These are phyloP conservation scores for Hanseniaspora vineae DNA, from an alignment of 805 yeast genomes.

Conservation along the genomic window DNA sequence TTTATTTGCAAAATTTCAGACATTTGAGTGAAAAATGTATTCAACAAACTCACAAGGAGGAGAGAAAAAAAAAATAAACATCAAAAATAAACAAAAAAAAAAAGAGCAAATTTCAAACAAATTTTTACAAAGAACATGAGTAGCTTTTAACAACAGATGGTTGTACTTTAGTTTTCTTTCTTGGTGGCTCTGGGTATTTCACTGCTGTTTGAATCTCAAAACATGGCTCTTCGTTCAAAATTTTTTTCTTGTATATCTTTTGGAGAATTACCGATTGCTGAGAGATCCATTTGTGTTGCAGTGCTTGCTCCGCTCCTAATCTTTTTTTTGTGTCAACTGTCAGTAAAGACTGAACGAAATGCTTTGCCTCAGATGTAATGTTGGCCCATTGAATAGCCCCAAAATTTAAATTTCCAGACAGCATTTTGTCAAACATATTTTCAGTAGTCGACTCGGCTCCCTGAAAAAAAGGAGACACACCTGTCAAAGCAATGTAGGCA, in stretches of 20 bases:
- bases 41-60: too few species aligned
- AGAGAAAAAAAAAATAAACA: too few species aligned
- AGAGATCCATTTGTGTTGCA: constrained; percentile 36
- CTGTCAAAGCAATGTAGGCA: constrained; percentile 44
- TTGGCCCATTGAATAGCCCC: constrained; percentile 29
- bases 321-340: constrained; percentile 27
- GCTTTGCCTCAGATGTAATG: constrained; percentile 31
- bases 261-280: constrained; percentile 26
- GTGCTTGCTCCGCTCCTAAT: constrained; percentile 26
- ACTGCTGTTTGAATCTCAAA: background rate
- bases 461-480: constrained; percentile 50
- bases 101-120: background rate
- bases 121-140: background rate
- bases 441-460: constrained; percentile 27
- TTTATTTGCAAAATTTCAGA: too few species aligned
- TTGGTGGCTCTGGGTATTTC: too few species aligned
- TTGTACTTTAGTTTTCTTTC: background rate
- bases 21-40: too few species aligned
- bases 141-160: background rate
- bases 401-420: constrained; percentile 29
- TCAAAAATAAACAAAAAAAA: too few species aligned
- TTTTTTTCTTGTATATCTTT: constrained; percentile 26
- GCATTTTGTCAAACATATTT: constrained; percentile 29
- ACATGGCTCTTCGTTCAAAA: constrained; percentile 8
- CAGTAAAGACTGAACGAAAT: constrained; percentile 31